These are phyloP conservation scores for Ustilago loliicola DNA, from an alignment of 1,284 basidiomycete species.

Conservation along the genomic window DNA sequence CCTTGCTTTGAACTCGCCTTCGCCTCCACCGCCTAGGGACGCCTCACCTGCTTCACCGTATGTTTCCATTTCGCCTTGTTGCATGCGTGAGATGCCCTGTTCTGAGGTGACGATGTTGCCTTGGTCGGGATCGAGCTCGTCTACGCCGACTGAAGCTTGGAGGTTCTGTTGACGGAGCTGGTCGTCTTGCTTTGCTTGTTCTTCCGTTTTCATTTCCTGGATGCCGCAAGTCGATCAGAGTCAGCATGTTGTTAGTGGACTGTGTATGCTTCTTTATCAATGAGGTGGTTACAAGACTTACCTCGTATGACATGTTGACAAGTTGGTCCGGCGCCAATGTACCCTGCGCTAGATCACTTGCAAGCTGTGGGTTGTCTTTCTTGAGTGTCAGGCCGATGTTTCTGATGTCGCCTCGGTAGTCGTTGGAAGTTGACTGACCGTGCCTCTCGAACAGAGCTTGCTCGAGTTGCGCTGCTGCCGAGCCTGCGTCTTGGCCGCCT, in stretches of 20 bases:
- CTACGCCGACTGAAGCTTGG: conserved; percentile 37
- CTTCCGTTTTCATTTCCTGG: conserved; percentile 42
- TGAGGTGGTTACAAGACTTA: conserved; percentile 5
- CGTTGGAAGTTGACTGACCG: conserved; percentile 41
- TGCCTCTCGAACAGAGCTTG: conserved; percentile 35
- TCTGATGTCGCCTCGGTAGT: conserved; percentile 42
- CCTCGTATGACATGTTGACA: conserved; percentile 38
- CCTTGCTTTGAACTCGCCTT: conserved; percentile 53
- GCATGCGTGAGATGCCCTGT: conserved; percentile 32
- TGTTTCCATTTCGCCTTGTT: conserved; percentile 35
- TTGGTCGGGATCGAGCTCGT: conserved; percentile 35
- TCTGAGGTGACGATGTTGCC: conserved; percentile 20
- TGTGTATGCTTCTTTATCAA: neutral
- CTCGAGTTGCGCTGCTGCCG: conserved; percentile 36
- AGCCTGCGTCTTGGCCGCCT: conserved; percentile 21
- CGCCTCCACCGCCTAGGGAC: conserved; percentile 29
- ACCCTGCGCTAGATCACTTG: conserved; percentile 20
- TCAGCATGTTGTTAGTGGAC: neutral
- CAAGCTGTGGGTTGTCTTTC: conserved; percentile 48
- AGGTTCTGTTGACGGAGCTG: conserved; percentile 43
- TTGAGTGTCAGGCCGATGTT: conserved; percentile 47
- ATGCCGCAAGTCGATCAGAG: neutral
- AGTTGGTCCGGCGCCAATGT: conserved; percentile 20
- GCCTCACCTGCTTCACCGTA: conserved; percentile 45
- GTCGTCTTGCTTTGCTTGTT: conserved; percentile 36